Conservation (phyloP, 2,329 filamentous ascomycete species). For the Stagonosporopsis cucurbitacearum region DNA sequence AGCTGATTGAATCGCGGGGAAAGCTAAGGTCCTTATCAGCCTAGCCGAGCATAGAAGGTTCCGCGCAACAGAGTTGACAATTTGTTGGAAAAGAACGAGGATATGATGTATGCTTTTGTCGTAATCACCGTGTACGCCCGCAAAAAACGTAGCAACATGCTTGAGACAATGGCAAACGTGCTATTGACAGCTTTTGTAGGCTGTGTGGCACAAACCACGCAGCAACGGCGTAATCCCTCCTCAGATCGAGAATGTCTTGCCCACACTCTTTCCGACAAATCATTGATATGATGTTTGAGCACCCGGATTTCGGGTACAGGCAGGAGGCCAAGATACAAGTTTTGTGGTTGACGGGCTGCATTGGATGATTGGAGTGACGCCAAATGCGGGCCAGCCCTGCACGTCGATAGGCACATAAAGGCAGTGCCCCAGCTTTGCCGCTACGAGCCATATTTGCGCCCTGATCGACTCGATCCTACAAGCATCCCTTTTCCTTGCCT, state of each 20-base stretch:
- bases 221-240: slow-evolving; percentile 22
- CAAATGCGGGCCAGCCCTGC: slow-evolving; percentile 38
- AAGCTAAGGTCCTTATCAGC: slow-evolving; percentile 8
- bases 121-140: neutral
- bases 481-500: slow-evolving; percentile 9
- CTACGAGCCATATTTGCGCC: slow-evolving; percentile 30
- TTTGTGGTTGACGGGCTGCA: slow-evolving; percentile 30
- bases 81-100: neutral
- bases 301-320: slow-evolving; percentile 11
- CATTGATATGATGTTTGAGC: neutral
- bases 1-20: slow-evolving; percentile 14
- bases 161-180: slow-evolving; percentile 6
- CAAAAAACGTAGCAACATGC: slow-evolving; percentile 1
- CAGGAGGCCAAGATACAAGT: slow-evolving; percentile 18
- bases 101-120: neutral
- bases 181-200: slow-evolving; percentile 6
- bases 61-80: slow-evolving; percentile 1
- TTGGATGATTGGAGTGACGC: slow-evolving; percentile 36
- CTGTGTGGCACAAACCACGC: slow-evolving; percentile 16
- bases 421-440: slow-evolving; percentile 26
- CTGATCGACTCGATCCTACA: neutral
- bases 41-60: slow-evolving; percentile 12
- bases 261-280: no score
- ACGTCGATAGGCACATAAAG: slow-evolving; percentile 36
- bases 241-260: neutral